Percentiles rank a stretch among this genome's conserved stretches.
phyloP scores from a whole-genome alignment of 2,329 filamentous ascomycete genomes.

The Pyricularia pennisetigena region DNA sequence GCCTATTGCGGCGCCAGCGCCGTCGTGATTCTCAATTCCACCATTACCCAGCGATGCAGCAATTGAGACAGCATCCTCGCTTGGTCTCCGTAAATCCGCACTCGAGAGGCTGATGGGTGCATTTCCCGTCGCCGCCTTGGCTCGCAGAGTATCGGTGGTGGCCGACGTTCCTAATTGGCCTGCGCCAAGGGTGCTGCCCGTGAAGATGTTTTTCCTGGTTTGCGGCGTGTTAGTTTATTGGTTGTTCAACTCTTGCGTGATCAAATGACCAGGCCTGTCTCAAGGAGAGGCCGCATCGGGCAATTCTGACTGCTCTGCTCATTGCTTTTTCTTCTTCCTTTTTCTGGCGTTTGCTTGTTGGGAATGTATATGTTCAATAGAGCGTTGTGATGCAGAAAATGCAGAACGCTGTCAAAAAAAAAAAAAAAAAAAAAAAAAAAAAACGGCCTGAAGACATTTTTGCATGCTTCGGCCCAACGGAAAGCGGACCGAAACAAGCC shows the following conservation, averaged over 20 bases:
- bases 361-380: too few relatives aligned
- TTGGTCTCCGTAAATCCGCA: constrained; percentile 27
- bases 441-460: not conserved
- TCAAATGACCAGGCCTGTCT: not conserved
- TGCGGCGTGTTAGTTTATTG: constrained; percentile 7
- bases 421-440: not conserved
- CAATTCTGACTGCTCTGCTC: not conserved
- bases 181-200: constrained; percentile 22
- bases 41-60: constrained; percentile 11
- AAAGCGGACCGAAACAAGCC: not conserved
- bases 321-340: not conserved
- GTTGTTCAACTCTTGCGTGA: not conserved
- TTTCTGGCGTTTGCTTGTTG: not conserved
- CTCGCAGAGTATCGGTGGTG: constrained; percentile 16
- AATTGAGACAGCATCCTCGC: constrained; percentile 12
- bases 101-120: constrained; percentile 24
- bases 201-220: constrained; percentile 32
- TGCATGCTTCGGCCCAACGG: not conserved
- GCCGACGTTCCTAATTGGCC: constrained; percentile 16
- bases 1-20: constrained; percentile 1
- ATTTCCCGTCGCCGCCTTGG: constrained; percentile 22
- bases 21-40: constrained; percentile 12
- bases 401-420: too few relatives aligned
- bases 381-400: too few relatives aligned
- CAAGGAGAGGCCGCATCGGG: not conserved